Base-by-base conservation (phyloP, 305 asterid species). In the Plantago lanceolata region DNA sequence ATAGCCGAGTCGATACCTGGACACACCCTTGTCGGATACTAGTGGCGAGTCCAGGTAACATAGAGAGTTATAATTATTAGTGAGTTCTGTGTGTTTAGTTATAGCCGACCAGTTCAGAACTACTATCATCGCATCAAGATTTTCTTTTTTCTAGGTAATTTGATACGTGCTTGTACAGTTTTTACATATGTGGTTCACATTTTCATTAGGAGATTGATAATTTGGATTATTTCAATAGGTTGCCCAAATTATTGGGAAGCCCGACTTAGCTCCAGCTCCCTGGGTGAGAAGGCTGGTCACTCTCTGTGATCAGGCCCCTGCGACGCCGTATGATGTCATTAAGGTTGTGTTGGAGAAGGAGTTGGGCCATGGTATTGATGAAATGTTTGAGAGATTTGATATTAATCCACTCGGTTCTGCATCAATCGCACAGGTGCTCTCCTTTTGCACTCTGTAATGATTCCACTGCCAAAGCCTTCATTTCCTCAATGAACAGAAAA, bases 231-330 rank as follows among this genome's bases (percentile, higher is more conserved):
- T 9, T 8, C 14, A 48, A 20, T 77, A 94, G 99, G 70, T 94
- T 21, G 99, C 99, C 15, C 97, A 94, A 78, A 76, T 93, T 51
- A 44, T 94, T 45, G 99, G 97, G 73, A 93, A 93, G 75, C 99
- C 97, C 2, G 99, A 93, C 71, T 82, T 93, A 81, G 99, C 97
- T 3, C 97, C 99, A 0, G 90, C 96, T 64, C 85, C 96, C 33
- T 93, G 99, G 97, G 99, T 93, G 67, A 83, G 63, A 78, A 83
- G 95, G 89, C 81, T 93, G 15, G 96, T 90, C 57, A 93, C 96
- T 33, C 81, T 94, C 61, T 93, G 97, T 73, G 99, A 94, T 84
- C 96, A 88, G 65, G 96, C 96, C 58, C 99, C 97, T 60, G 82
- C 92, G 37, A 86, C 94, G 15, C 89, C 87, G 2, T 87, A 77